phyloP scores from a whole-genome alignment of 345 rosid species.

The Eutrema heterophyllum region DNA sequence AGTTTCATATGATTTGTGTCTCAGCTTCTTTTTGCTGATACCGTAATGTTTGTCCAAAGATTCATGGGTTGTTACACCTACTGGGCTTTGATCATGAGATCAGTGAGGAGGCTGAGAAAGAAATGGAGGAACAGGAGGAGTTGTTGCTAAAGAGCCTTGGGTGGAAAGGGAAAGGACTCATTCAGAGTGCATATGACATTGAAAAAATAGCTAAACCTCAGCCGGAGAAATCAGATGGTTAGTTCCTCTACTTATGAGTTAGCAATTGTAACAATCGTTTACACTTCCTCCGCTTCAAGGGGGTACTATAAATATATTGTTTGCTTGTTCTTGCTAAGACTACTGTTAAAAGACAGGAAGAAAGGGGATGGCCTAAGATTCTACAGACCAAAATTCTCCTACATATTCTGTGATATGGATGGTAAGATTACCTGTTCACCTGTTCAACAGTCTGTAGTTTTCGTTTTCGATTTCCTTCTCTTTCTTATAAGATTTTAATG shows the following conservation, averaged over 20 bases:
- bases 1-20: not conserved
- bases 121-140: conserved; percentile 93
- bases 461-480: conserved; percentile 1
- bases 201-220: conserved; percentile 31
- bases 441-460: conserved; percentile 8
- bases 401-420: conserved; percentile 98
- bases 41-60: conserved; percentile 34
- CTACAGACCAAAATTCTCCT: conserved; percentile 86
- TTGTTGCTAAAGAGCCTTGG: conserved; percentile 69
- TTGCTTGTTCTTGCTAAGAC: conserved; percentile 28
- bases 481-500: conserved; percentile 17
- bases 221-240: conserved; percentile 60
- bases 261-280: not conserved
- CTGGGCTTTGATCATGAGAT: conserved; percentile 97
- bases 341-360: conserved; percentile 77
- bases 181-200: conserved; percentile 71
- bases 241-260: not conserved
- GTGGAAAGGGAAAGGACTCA: conserved; percentile 94
- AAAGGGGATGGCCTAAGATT: conserved; percentile 78
- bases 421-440: conserved; percentile 45
- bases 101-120: conserved; percentile 86
- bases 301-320: conserved; percentile 12
- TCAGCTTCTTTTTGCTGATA: not conserved
- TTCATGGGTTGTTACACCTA: conserved; percentile 90
- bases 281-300: not conserved